Evolutionary conservation across 441 rosid genomes (phyloP).

Genomic region (Brassica balearica): DNA sequence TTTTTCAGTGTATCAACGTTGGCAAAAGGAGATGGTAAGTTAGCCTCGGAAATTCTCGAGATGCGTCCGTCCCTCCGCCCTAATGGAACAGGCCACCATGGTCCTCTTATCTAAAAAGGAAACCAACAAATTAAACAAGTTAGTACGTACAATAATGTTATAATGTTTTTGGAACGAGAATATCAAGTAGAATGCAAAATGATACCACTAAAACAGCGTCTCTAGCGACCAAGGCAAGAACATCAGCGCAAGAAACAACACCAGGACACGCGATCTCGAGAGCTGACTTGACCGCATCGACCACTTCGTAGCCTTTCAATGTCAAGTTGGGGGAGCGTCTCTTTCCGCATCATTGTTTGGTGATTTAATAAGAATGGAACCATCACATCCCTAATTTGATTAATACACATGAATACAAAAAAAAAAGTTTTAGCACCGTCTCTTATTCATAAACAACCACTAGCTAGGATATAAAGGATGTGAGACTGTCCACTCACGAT

Average conservation of each 20-base stretch:
- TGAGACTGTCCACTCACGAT: background rate
- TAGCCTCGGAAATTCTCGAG: conserved; percentile 48
- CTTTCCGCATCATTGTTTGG: conserved; percentile 54
- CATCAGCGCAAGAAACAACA: conserved; percentile 66
- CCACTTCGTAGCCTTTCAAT: conserved; percentile 55
- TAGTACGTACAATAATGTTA: background rate
- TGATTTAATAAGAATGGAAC: conserved; percentile 56
- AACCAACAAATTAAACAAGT: background rate
- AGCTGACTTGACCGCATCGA: conserved; percentile 56
- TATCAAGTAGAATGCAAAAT: background rate
- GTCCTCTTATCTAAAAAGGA: conserved; percentile 52
- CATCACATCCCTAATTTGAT: conserved; percentile 64
- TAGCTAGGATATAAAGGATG: background rate
- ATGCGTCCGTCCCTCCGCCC: conserved; percentile 79
- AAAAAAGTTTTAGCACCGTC: background rate
- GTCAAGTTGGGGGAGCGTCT: conserved; percentile 50
- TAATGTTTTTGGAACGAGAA: background rate
- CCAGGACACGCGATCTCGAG: conserved; percentile 61
- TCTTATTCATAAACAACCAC: background rate
- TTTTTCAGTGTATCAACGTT: conserved; percentile 44
- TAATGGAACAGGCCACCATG: conserved; percentile 64
- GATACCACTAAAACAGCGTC: conserved; percentile 59
- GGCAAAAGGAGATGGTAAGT: conserved; percentile 51
- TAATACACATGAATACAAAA: background rate
- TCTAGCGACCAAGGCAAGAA: conserved; percentile 60